These are phyloP conservation scores for Fraxinus dipetala DNA, from an alignment of 305 asterid genomes.

Conservation along the genomic window DNA sequence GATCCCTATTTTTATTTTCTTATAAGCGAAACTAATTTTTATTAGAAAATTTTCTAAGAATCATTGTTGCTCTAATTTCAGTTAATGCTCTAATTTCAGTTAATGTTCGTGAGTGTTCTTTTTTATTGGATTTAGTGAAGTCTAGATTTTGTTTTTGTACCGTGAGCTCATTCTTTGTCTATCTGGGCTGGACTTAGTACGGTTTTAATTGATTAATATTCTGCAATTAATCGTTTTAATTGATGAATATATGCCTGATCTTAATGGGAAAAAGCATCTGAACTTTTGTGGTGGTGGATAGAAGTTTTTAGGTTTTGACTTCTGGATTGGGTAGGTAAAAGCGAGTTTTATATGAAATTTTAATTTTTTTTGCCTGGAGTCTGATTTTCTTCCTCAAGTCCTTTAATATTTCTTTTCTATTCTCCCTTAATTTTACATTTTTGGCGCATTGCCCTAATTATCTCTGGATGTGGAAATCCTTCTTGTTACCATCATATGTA, in stretches of 20 bases:
- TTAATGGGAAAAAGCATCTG: constrained; percentile 8
- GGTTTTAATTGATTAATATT: background rate
- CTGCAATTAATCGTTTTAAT: background rate
- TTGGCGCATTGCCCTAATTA: constrained; percentile 15
- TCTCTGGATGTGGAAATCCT: constrained; percentile 9
- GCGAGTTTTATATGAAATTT: constrained; percentile 13
- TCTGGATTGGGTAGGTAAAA: constrained; percentile 29
- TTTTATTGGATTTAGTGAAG: background rate
- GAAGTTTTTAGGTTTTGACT: constrained; percentile 36
- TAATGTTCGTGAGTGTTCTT: constrained; percentile 12
- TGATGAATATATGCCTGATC: background rate
- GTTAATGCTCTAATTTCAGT: constrained; percentile 24
- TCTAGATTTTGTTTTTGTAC: background rate
- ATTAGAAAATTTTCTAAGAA: constrained; percentile 5
- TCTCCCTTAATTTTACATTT: background rate
- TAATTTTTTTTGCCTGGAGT: constrained; percentile 7
- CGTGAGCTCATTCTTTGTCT: background rate
- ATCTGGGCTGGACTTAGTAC: background rate
- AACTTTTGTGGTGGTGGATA: background rate
- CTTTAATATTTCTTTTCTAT: background rate
- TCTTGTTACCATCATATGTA: background rate
- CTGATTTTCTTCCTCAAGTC: constrained; percentile 7
- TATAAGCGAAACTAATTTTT: background rate
- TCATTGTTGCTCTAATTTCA: constrained; percentile 19
- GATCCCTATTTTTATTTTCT: constrained; percentile 32